phyloP scores from a whole-genome alignment of 495 filamentous ascomycete genomes.

The Paragyromitra xinjiangensis region DNA sequence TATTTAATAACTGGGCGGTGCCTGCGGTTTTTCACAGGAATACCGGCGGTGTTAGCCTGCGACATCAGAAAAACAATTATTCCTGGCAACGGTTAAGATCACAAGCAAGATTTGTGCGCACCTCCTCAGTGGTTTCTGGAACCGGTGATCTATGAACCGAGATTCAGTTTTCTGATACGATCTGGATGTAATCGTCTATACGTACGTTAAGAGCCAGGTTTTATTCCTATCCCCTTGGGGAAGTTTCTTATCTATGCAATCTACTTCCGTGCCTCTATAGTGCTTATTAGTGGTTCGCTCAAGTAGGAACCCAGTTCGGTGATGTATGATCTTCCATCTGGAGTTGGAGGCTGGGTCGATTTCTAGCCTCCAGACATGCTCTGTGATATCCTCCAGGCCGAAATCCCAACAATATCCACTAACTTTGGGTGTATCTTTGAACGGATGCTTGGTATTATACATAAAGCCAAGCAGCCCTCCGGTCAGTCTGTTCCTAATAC shows the following conservation, averaged over 20 bases:
- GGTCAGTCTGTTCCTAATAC: constrained; percentile 14
- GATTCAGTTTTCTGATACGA: background rate
- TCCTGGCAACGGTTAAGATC: background rate
- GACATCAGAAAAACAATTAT: background rate
- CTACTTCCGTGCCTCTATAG: background rate
- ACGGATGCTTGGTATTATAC: background rate
- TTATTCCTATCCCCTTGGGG: background rate
- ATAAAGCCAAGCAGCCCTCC: background rate
- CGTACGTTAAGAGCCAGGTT: constrained; percentile 18
- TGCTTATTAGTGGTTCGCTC: background rate
- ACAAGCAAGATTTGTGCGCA: background rate
- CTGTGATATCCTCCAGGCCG: background rate
- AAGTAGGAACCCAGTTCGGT: constrained; percentile 1
- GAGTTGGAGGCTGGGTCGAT: constrained; percentile 7
- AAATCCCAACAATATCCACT: background rate
- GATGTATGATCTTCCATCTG: constrained; percentile 18
- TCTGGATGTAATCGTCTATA: background rate
- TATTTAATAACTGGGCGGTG: background rate
- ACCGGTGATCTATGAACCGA: background rate
- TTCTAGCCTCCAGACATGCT: constrained; percentile 26
- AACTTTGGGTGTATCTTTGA: background rate
- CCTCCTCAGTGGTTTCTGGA: background rate
- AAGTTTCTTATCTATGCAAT: constrained; percentile 7
- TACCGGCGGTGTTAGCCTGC: background rate
- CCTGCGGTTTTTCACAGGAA: background rate